phyloP scores from a whole-genome alignment of 192 early-diverging fungal genomes.

The Lobosporangium transversale region DNA sequence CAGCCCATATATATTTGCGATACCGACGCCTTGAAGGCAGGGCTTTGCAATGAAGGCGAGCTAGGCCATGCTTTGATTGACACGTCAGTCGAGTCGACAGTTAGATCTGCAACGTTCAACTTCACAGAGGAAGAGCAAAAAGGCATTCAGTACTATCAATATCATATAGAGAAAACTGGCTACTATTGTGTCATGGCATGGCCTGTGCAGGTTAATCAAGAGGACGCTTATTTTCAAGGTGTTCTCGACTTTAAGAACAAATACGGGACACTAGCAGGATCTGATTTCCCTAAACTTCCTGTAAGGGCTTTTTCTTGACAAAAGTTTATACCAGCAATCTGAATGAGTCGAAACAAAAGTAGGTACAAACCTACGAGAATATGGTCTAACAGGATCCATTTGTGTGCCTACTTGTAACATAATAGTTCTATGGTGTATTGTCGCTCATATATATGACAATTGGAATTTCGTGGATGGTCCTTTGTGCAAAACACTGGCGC shows the following conservation, averaged over 20 bases:
- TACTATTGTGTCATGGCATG: conserved; percentile 82
- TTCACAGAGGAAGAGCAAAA: conserved; percentile 33
- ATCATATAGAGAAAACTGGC: conserved; percentile 79
- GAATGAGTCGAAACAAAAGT: too few species aligned
- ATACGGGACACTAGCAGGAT: conserved; percentile 85
- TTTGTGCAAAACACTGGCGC: conserved; percentile 82
- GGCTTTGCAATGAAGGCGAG: conserved; percentile 61
- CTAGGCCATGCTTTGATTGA: conserved; percentile 67
- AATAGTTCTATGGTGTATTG: conserved; percentile 80
- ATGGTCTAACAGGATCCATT: too few species aligned
- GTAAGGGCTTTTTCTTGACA: too few species aligned
- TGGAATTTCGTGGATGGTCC: conserved; percentile 79
- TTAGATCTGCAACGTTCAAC: conserved; percentile 48
- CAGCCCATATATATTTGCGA: conserved; percentile 65
- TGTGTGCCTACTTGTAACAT: not conserved
- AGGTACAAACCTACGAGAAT: too few species aligned
- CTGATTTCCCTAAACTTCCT: conserved; percentile 89
- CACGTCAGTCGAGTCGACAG: conserved; percentile 45
- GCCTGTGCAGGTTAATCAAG: conserved; percentile 27
- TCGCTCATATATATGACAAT: conserved; percentile 79
- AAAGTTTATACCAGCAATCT: too few species aligned
- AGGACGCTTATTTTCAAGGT: conserved; percentile 56
- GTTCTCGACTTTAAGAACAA: conserved; percentile 76
- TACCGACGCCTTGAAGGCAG: conserved; percentile 59
- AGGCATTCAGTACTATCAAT: conserved; percentile 61